Percentiles rank a stretch among this genome's conserved stretches.
Evolutionary conservation across 108 stramenopile species (phyloP).

Genomic region (Pseudonitzschia multiseries): DNA sequence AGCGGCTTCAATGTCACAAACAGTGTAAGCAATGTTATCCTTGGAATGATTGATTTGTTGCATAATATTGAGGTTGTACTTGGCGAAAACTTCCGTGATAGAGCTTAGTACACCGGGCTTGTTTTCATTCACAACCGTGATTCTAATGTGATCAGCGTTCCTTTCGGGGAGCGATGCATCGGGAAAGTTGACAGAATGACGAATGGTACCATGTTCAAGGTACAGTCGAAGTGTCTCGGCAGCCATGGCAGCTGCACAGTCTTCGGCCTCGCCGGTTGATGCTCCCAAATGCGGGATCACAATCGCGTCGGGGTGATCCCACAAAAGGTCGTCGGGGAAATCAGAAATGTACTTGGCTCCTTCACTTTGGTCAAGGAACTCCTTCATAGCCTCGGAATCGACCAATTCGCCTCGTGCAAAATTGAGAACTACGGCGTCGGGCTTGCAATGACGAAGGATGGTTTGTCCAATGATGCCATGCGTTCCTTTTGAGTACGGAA

Average conservation of each 20-base stretch:
- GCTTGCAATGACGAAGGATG: slow-evolving; percentile 58
- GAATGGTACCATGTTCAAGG: slow-evolving; percentile 64
- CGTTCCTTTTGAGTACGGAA: slow-evolving; percentile 80
- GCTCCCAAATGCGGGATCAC: slow-evolving; percentile 82
- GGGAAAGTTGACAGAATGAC: slow-evolving; percentile 76
- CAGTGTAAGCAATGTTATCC: slow-evolving; percentile 74
- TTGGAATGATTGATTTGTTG: slow-evolving; percentile 73
- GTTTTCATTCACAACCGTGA: slow-evolving; percentile 71
- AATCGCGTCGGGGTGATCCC: slow-evolving; percentile 66
- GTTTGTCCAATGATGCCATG: slow-evolving; percentile 67
- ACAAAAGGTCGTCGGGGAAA: slow-evolving; percentile 62
- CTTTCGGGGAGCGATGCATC: slow-evolving; percentile 37
- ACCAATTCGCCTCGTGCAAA: slow-evolving; percentile 88
- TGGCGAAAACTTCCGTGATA: slow-evolving; percentile 57
- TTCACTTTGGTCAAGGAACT: slow-evolving; percentile 54
- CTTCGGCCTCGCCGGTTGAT: slow-evolving; percentile 81
- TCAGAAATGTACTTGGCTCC: slow-evolving; percentile 60
- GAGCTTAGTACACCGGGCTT: slow-evolving; percentile 57
- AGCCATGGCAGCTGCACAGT: slow-evolving; percentile 59
- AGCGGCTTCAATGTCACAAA: slow-evolving; percentile 56
- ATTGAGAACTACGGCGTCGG: slow-evolving; percentile 76
- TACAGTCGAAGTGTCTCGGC: slow-evolving; percentile 62
- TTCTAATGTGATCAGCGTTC: slow-evolving; percentile 32
- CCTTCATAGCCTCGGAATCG: slow-evolving; percentile 72
- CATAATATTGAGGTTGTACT: slow-evolving; percentile 61